Evolutionary conservation across 2,329 filamentous ascomycete genomes (phyloP).

Genomic region (Aspergillus udagawae): DNA sequence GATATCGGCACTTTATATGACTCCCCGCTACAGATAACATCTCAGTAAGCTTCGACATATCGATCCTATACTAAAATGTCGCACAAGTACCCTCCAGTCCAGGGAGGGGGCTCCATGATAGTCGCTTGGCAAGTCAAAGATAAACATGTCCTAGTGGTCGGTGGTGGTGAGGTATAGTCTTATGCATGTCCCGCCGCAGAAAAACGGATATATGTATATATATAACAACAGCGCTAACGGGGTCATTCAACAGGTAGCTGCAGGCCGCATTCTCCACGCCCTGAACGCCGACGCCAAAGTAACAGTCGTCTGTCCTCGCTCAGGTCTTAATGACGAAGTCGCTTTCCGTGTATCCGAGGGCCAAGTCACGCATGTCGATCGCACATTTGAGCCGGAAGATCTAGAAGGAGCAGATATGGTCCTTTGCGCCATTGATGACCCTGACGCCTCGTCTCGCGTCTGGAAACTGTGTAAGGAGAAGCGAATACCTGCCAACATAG

Average conservation of each 20-base stretch:
- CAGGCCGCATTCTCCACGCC: conserved; percentile 86
- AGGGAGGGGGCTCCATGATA: conserved; percentile 89
- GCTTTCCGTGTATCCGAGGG: conserved; percentile 70
- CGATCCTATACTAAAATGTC: conserved; percentile 37
- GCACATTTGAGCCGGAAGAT: conserved; percentile 80
- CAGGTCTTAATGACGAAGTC: conserved; percentile 84
- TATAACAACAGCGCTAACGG: conserved; percentile 21
- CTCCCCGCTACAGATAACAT: background rate
- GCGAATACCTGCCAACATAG: conserved; percentile 87
- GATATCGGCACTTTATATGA: background rate
- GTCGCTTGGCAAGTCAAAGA: conserved; percentile 91
- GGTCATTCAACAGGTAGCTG: conserved; percentile 67
- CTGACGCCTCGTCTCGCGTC: conserved; percentile 80
- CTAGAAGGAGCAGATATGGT: conserved; percentile 83
- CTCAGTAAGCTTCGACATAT: background rate
- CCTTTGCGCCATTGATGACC: conserved; percentile 87
- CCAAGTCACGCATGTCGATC: conserved; percentile 76
- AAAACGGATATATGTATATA: conserved; percentile 6
- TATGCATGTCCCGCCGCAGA: conserved; percentile 1
- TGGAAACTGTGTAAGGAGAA: conserved; percentile 90
- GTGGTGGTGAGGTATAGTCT: conserved; percentile 78
- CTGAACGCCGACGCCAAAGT: conserved; percentile 93
- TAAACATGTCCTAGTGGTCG: conserved; percentile 87
- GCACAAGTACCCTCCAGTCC: conserved; percentile 67
- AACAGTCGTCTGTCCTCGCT: conserved; percentile 73